phyloP scores from a whole-genome alignment of 2,329 filamentous ascomycete genomes.

The Paramyrothecium roridum region DNA sequence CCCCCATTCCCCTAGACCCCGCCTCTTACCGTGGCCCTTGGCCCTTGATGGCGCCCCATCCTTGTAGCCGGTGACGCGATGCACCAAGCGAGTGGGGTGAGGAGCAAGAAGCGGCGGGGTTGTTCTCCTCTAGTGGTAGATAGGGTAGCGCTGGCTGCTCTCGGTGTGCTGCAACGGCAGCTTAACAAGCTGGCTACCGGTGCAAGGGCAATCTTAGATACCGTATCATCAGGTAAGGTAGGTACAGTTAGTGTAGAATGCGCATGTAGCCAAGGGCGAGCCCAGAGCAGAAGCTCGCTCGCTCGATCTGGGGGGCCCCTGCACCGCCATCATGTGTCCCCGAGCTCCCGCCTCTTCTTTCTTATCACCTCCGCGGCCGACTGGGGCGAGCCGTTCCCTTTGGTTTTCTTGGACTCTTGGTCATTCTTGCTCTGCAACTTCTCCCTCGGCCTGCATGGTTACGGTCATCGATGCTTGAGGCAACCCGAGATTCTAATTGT shows the following conservation, averaged over 20 bases:
- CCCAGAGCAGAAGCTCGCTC: background rate
- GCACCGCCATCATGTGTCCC: background rate
- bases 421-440: background rate
- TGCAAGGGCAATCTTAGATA: no score
- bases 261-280: background rate
- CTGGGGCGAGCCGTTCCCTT: background rate
- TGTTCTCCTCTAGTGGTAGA: background rate
- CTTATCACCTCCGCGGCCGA: background rate
- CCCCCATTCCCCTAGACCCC: no score
- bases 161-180: no score
- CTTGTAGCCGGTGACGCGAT: background rate
- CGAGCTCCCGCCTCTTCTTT: background rate
- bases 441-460: background rate
- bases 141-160: background rate
- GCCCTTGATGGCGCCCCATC: background rate
- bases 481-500: background rate
- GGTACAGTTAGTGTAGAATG: no score
- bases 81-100: background rate
- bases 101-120: background rate
- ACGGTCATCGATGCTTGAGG: background rate
- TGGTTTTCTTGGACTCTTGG: background rate
- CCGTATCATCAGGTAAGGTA: no score
- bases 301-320: background rate
- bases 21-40: no score
- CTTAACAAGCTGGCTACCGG: background rate